Conservation (phyloP, 352 stramenopile species). For the Phytophthora tubulina region DNA sequence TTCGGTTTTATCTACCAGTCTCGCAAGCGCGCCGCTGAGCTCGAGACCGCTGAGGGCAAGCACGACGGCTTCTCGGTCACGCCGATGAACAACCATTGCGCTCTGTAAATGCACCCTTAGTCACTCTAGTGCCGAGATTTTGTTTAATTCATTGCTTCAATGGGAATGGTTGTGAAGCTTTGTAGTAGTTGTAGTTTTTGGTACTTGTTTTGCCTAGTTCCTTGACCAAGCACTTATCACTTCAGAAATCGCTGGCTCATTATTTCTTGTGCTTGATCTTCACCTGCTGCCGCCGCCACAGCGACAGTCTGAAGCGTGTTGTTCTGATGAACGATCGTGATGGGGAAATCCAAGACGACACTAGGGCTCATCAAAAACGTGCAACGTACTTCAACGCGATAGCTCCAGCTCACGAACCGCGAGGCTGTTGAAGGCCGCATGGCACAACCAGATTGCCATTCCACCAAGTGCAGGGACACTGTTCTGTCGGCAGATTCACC, state of each 20-base stretch:
- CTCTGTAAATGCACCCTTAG: slow-evolving; percentile 44
- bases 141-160: neutral
- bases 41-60: slow-evolving; percentile 61
- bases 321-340: slow-evolving; percentile 22
- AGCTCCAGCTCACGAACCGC: slow-evolving; percentile 19
- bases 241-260: slow-evolving; percentile 1
- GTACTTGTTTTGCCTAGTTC: neutral
- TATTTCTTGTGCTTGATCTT: neutral
- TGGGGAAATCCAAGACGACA: slow-evolving; percentile 19
- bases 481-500: slow-evolving; percentile 20
- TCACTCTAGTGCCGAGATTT: neutral
- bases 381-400: slow-evolving; percentile 21
- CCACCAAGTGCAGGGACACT: slow-evolving; percentile 24
- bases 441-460: slow-evolving; percentile 18
- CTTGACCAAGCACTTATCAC: neutral
- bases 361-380: slow-evolving; percentile 25
- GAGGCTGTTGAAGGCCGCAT: slow-evolving; percentile 19
- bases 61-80: slow-evolving; percentile 51
- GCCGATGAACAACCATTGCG: slow-evolving; percentile 51
- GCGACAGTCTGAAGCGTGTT: neutral
- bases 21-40: slow-evolving; percentile 62
- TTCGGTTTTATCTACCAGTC: slow-evolving; percentile 82
- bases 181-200: neutral
- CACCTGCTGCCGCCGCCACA: slow-evolving; percentile 5
- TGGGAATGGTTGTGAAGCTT: slow-evolving; percentile 18